These are phyloP conservation scores for Daldinia loculata DNA, from an alignment of 495 filamentous ascomycete genomes.

Conservation along the genomic window DNA sequence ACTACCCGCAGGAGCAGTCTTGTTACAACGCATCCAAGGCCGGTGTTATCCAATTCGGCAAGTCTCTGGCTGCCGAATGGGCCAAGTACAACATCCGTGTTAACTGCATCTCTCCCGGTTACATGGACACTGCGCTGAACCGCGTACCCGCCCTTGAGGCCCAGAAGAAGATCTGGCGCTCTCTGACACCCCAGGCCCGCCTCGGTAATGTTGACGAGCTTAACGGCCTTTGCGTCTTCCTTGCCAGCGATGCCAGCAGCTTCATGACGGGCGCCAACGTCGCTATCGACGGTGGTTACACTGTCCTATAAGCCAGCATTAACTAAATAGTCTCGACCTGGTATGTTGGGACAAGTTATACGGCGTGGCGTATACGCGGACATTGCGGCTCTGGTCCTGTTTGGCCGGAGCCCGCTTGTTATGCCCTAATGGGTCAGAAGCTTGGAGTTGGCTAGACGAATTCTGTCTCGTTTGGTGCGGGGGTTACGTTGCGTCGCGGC, in stretches of 20 bases:
- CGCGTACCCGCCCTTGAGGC: conserved; percentile 75
- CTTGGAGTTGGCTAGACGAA: not conserved
- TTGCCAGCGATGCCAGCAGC: conserved; percentile 74
- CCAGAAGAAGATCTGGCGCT: conserved; percentile 82
- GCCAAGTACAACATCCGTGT: conserved; percentile 77
- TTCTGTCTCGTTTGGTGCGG: conserved; percentile 24
- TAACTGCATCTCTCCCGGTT: conserved; percentile 80
- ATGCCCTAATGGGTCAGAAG: not conserved
- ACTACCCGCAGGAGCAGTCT: conserved; percentile 80
- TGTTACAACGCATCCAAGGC: conserved; percentile 86
- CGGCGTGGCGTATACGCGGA: conserved; percentile 5
- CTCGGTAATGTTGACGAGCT: conserved; percentile 79
- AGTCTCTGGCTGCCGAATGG: conserved; percentile 83
- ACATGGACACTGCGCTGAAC: conserved; percentile 83
- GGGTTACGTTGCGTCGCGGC: conserved; percentile 35
- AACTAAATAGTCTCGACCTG: conserved; percentile 10
- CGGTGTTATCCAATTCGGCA: conserved; percentile 77
- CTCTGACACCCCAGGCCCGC: conserved; percentile 74
- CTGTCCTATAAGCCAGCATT: conserved; percentile 49
- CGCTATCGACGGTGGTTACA: conserved; percentile 73
- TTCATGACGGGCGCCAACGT: conserved; percentile 86
- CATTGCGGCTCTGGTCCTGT: conserved; percentile 30
- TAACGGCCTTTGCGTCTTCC: conserved; percentile 79
- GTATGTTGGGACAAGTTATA: conserved; percentile 15
- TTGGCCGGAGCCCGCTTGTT: conserved; percentile 29